Evolutionary conservation across 2,329 filamentous ascomycete genomes (phyloP), one percentile per base, ranked within the genome.

Genomic region (Cordyceps cicadae): DNA sequence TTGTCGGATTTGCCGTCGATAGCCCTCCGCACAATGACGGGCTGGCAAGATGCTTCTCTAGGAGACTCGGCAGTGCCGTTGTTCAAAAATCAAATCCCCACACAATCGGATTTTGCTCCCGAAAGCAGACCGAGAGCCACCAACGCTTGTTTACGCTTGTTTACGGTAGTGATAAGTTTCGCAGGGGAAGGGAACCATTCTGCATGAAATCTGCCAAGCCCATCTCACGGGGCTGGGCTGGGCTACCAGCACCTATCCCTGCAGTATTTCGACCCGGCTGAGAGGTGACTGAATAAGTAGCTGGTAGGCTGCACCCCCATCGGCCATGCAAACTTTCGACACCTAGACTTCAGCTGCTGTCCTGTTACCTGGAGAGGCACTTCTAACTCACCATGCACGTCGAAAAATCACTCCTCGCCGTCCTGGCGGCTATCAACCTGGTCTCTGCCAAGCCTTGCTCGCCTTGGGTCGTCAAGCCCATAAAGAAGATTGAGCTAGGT

Each of bases 401-500:
- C 66, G 66, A 67, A 26, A 62, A 66, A 17, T 61, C 69, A 26
- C 63, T 70, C 49, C 45, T 72, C 60, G 67, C 69, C 8, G 69
- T 70, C 61, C 66, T 76, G 5, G 70, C 66, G 45, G 69, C 64
- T 24, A 63, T 67, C 45, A 66, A 64, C 60, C 68, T 68, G 32
- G 69, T 64, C 24, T 62, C 62, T 3, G 72, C 70, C 26, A 64
- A 63, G 54, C 72, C 72, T 6, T 67, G 50, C 46, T 63, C 66
- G 43, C 32, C 60, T 43, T 59, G 57, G 54, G 54, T 62, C 24
- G 65, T 68, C 63, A 67, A 71, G 63, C 72, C 74, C 43, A 72
- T 80, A 66, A 76, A 71, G 63, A 75, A 75, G 63, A 78, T 87
- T 62, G 80, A 86, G 56, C 75, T 87, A 4, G 86, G 85, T 7